Evolutionary conservation across 306 rosid genomes (phyloP).

Genomic region (Amphicarpaea edgeworthii): DNA sequence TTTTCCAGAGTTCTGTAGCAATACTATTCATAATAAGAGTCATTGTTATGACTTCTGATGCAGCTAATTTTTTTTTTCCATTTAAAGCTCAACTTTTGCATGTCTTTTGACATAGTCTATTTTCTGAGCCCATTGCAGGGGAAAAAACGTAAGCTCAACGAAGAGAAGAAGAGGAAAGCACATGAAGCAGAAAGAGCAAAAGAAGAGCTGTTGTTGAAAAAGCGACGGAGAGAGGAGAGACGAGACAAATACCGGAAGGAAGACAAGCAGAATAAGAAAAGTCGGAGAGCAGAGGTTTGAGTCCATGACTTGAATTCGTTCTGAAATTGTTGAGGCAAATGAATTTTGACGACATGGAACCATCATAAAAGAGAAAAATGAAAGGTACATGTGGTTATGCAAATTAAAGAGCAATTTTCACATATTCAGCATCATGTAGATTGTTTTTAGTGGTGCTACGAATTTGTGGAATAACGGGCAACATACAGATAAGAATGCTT

Average conservation of each 20-base stretch:
- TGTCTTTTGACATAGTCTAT: neutral
- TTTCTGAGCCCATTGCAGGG: constrained; percentile 53
- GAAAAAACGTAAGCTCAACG: constrained; percentile 79
- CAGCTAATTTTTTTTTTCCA: neutral
- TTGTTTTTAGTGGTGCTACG: neutral
- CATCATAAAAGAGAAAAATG: neutral
- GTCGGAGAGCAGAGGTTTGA: constrained; percentile 57
- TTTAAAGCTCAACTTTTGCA: neutral
- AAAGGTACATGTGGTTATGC: neutral
- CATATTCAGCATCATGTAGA: neutral
- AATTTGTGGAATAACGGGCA: neutral
- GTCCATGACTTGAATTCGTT: neutral
- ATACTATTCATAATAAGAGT: neutral
- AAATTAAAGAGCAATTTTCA: constrained; percentile 7
- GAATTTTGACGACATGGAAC: neutral
- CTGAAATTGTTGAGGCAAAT: neutral
- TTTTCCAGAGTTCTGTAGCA: neutral
- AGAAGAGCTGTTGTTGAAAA: constrained; percentile 65
- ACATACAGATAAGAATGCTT: neutral
- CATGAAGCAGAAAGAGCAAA: constrained; percentile 69
- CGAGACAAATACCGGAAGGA: constrained; percentile 75
- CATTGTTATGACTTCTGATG: constrained; percentile 21
- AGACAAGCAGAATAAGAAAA: constrained; percentile 74
- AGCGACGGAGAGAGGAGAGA: constrained; percentile 89
- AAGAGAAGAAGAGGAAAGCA: constrained; percentile 68